phyloP scores from a whole-genome alignment of 1,284 basidiomycete species.

The Malassezia sympodialis region DNA sequence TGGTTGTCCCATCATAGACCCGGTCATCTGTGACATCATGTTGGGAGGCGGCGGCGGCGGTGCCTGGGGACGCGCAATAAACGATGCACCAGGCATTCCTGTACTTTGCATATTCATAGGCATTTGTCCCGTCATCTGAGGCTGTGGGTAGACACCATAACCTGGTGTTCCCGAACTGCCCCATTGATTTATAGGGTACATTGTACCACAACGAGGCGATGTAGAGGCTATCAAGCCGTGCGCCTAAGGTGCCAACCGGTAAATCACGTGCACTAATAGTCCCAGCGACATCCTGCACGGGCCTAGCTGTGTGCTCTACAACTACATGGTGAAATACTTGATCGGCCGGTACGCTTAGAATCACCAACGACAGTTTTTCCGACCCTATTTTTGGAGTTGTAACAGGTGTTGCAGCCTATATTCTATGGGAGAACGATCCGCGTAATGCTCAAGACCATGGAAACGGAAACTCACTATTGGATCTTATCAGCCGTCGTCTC shows the following conservation, averaged over 20 bases:
- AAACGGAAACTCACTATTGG: constrained; percentile 24
- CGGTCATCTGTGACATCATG: constrained; percentile 1
- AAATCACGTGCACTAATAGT: neutral
- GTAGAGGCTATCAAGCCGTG: neutral
- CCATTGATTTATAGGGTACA: constrained; percentile 41
- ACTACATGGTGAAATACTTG: constrained; percentile 19
- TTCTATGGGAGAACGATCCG: constrained; percentile 39
- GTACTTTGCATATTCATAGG: constrained; percentile 27
- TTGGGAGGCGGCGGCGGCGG: constrained; percentile 14
- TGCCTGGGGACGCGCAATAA: constrained; percentile 5
- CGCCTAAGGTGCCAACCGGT: neutral
- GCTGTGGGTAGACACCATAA: constrained; percentile 22
- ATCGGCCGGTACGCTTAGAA: constrained; percentile 19
- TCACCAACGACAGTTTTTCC: constrained; percentile 12
- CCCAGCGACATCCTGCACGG: neutral
- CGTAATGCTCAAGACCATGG: constrained; percentile 33
- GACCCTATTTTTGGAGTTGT: constrained; percentile 40
- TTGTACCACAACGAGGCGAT: constrained; percentile 6
- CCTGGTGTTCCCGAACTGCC: constrained; percentile 22
- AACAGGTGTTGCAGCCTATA: constrained; percentile 41
- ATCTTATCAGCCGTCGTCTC: constrained; percentile 25
- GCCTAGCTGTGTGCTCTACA: neutral
- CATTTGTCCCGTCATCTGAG: constrained; percentile 31
- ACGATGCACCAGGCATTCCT: constrained; percentile 26
- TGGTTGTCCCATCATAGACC: constrained; percentile 14